Percentiles rank a stretch among this genome's conserved stretches.
phyloP scores from a whole-genome alignment of 2,329 filamentous ascomycete genomes.

The Peltaster fructicola region DNA sequence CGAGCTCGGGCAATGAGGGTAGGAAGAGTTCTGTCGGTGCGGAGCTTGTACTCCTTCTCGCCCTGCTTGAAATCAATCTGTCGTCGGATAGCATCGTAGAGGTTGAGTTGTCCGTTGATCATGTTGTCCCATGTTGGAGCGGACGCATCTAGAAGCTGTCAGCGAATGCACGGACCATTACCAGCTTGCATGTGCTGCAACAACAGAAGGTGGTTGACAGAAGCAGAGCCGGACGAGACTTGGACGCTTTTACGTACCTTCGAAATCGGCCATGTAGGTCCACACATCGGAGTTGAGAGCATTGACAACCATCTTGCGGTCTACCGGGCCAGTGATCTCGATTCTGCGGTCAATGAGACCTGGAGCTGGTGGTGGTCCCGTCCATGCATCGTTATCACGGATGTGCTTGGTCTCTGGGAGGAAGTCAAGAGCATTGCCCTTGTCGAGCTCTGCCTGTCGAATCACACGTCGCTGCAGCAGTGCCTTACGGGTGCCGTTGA shows the following conservation, averaged over 20 bases:
- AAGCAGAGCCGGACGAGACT: too few relatives aligned
- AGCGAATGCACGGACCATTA: conserved; percentile 3
- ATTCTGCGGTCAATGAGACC: conserved; percentile 85
- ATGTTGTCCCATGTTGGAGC: conserved; percentile 99
- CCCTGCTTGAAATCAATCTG: conserved; percentile 95
- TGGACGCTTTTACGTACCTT: conserved; percentile 50
- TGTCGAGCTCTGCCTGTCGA: conserved; percentile 85
- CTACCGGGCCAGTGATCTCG: conserved; percentile 93
- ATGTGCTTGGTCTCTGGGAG: conserved; percentile 90
- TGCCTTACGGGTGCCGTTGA: conserved; percentile 74
- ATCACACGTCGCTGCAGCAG: conserved; percentile 72
- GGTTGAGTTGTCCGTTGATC: conserved; percentile 94
- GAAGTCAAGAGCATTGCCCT: conserved; percentile 78
- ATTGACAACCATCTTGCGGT: conserved; percentile 98
- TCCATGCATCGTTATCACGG: conserved; percentile 87
- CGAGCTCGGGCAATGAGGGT: conserved; percentile 88
- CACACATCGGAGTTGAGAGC: conserved; percentile 89
- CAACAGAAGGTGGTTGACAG: conserved; percentile 1
- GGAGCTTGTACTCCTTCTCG: conserved; percentile 91
- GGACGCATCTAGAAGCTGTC: conserved; percentile 84
- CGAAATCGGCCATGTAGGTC: conserved; percentile 99
- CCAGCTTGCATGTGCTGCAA: neutral
- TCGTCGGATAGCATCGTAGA: conserved; percentile 85
- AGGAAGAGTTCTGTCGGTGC: conserved; percentile 69
- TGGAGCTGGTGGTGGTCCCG: conserved; percentile 74